Evolutionary conservation across 352 stramenopile species (phyloP).

Genomic region (Phytophthora macrochlamydospora): DNA sequence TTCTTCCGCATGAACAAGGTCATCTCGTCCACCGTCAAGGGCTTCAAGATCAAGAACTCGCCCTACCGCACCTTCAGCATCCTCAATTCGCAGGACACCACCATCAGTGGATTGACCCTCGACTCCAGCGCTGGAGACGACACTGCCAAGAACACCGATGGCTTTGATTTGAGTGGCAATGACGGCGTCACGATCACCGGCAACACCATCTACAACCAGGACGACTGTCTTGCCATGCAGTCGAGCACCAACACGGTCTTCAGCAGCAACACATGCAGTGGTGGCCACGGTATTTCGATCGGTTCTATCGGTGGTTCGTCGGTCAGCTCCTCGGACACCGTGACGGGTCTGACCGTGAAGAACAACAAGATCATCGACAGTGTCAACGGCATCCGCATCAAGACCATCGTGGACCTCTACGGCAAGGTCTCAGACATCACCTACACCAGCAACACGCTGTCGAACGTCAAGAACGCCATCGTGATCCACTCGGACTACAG

Average conservation of each 20-base stretch:
- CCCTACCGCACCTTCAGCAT: constrained; percentile 5
- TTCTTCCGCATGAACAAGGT: constrained; percentile 36
- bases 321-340: constrained; percentile 19
- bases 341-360: constrained; percentile 16
- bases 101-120: constrained; percentile 17
- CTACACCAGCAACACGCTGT: constrained; percentile 22
- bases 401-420: constrained; percentile 15
- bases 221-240: constrained; percentile 13
- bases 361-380: constrained; percentile 34
- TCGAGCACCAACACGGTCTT: constrained; percentile 18
- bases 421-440: constrained; percentile 18
- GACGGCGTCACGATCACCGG: constrained; percentile 23
- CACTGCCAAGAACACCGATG: constrained; percentile 12
- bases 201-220: constrained; percentile 29
- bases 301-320: constrained; percentile 19
- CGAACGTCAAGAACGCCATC: constrained; percentile 27
- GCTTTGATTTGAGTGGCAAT: constrained; percentile 29
- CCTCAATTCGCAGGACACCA: constrained; percentile 12
- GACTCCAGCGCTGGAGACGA: constrained; percentile 20
- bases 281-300: constrained; percentile 29
- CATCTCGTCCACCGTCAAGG: constrained; percentile 27
- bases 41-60: constrained; percentile 33
- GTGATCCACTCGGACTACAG: constrained; percentile 40
- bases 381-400: constrained; percentile 14
- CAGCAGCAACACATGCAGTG: constrained; percentile 12